Base-by-base conservation (phyloP, 2,329 filamentous ascomycete genomes). In the Beauveria rudraprayagi region DNA sequence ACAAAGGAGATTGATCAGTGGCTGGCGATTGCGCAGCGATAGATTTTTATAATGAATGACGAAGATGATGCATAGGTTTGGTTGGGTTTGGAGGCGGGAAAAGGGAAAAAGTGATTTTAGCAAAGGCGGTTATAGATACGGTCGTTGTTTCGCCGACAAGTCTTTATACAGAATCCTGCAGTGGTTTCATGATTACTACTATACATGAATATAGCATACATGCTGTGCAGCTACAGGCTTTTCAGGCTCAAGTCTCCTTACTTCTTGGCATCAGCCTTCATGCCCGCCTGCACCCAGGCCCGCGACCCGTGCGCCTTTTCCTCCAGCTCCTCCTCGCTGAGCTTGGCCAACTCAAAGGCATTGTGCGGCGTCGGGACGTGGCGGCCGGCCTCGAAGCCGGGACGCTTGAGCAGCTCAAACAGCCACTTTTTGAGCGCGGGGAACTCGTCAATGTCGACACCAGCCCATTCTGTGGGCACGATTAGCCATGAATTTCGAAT, bases 401-500 rank as follows among this genome's bases (percentile, higher is more conserved):
- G 85, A 1, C 91, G 82, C 65, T 83, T 79, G 17, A 86, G 77
- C 75, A 96, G 81, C 63, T 79, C 81, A 66, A 89, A 83, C 64
- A 93, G 80, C 92, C 92, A 96, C 43, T 84, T 84, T 69, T 91
- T 85, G 64, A 96, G 71, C 54, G 83, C 72, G 3, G 91, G 90
- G 74, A 93, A 95, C 63, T 92, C 86, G 1, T 86, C 77, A 60
- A 93, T 84, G 56, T 91, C 83, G 48, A 78, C 55, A 41, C 75
- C 76, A 3, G 73, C 66, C 75, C 76, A 78, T 50, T 70, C 73
- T 74, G 60, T 14, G 10, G 24, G 24, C n/a, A 10, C 3, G 2
- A 7, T 16, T 34, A 51, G 56, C 14, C 11, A 41, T n/a, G 14
- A 7, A 11, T n/a, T 24, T 11, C 10, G 5, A 34, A 5, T 9